phyloP scores from a whole-genome alignment of 176 grass and related monocot species.

The Cenchrus fungigraminus region DNA sequence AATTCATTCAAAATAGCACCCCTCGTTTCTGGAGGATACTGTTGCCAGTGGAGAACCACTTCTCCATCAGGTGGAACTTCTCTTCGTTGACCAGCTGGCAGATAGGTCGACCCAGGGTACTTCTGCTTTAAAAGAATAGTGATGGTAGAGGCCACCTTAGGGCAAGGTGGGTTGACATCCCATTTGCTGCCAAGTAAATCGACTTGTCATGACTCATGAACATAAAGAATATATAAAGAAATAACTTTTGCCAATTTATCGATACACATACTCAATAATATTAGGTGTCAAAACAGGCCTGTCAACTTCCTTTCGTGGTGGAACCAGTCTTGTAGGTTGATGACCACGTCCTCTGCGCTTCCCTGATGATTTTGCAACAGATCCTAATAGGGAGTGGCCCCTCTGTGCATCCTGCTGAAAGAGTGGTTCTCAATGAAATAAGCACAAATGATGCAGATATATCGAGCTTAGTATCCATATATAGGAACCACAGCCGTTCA shows the following conservation, averaged over 20 bases:
- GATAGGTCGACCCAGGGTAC: conserved; percentile 51
- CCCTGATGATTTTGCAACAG: conserved; percentile 28
- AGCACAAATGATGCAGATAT: background rate
- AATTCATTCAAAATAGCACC: conserved; percentile 49
- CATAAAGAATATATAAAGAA: conserved; percentile 10
- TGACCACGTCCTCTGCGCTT: conserved; percentile 40
- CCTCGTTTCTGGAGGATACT: conserved; percentile 39
- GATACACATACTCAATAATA: conserved; percentile 37
- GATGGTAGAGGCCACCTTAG: conserved; percentile 47
- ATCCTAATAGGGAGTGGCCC: conserved; percentile 15
- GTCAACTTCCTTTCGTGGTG: conserved; percentile 45
- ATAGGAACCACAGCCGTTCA: background rate
- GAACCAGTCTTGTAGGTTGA: conserved; percentile 28
- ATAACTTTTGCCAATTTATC: background rate
- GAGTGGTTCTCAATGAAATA: conserved; percentile 8
- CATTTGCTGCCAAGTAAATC: conserved; percentile 37
- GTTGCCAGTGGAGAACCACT: conserved; percentile 42
- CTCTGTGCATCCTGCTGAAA: conserved; percentile 34
- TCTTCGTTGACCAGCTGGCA: conserved; percentile 19
- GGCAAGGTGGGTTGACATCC: conserved; percentile 44
- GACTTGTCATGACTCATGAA: conserved; percentile 34
- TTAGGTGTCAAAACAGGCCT: conserved; percentile 45
- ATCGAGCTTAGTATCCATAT: background rate
- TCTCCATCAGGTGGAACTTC: conserved; percentile 37
- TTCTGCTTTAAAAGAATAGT: conserved; percentile 50